Conservation (phyloP, 768 basidiomycete genomes). For the Tephrocybe sp. region DNA sequence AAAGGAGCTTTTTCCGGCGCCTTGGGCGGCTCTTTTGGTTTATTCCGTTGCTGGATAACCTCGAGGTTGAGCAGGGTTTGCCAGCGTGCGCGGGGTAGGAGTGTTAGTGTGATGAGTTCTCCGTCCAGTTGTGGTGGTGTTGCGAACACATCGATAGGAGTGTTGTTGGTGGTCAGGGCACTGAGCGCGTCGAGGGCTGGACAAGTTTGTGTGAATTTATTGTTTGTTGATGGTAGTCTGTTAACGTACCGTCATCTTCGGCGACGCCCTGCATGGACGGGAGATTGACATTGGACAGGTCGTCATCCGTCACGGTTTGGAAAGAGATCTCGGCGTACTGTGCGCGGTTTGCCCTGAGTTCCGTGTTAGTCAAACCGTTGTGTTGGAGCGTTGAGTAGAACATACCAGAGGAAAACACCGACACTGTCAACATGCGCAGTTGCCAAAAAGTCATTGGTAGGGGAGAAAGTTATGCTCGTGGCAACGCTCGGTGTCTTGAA, state of each 20-base stretch:
- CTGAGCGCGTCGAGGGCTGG: constrained; percentile 73
- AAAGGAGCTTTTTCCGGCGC: constrained; percentile 95
- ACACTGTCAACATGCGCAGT: constrained; percentile 93
- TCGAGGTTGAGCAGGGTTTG: constrained; percentile 96
- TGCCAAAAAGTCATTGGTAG: constrained; percentile 93
- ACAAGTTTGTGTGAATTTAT: constrained; percentile 3
- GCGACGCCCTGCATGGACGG: constrained; percentile 83
- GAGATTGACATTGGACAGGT: constrained; percentile 65
- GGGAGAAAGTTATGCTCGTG: constrained; percentile 90
- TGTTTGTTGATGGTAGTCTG: neutral
- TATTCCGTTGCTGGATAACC: constrained; percentile 95
- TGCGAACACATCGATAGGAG: constrained; percentile 67
- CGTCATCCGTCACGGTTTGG: constrained; percentile 75
- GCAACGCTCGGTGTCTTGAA: constrained; percentile 88
- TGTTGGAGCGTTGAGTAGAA: neutral
- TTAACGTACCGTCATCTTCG: constrained; percentile 72
- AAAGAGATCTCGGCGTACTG: constrained; percentile 88
- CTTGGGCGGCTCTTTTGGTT: constrained; percentile 94
- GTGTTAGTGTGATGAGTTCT: constrained; percentile 89
- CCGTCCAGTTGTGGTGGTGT: constrained; percentile 89
- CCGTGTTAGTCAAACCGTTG: neutral
- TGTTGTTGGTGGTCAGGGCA: constrained; percentile 60
- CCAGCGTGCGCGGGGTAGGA: constrained; percentile 92
- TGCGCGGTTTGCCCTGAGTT: constrained; percentile 86
- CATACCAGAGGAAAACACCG: constrained; percentile 91